Evolutionary conservation across 1,284 basidiomycete species (phyloP).

Genomic region (Moesziomyces globuligerus): DNA sequence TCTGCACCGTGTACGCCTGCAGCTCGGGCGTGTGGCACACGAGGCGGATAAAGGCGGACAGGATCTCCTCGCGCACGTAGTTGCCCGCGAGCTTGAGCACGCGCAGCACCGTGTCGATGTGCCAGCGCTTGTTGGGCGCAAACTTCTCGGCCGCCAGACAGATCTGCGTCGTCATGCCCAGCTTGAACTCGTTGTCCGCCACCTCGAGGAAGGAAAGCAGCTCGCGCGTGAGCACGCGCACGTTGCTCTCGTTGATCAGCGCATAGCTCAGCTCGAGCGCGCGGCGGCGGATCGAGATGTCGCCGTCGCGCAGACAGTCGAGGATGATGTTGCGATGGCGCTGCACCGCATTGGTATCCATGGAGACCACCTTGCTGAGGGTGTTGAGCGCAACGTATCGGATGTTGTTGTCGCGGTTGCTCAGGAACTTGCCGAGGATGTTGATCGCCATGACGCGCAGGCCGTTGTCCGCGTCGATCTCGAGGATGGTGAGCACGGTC

Average conservation of each 20-base stretch:
- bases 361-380: slow-evolving; percentile 95
- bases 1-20: slow-evolving; percentile 93
- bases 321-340: slow-evolving; percentile 97
- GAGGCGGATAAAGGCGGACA: slow-evolving; percentile 93
- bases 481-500: slow-evolving; percentile 95
- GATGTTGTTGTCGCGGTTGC: slow-evolving; percentile 98
- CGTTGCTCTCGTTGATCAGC: slow-evolving; percentile 94
- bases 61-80: slow-evolving; percentile 94
- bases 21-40: slow-evolving; percentile 97
- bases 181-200: slow-evolving; percentile 98
- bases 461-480: slow-evolving; percentile 96
- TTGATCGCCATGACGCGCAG: slow-evolving; percentile 99
- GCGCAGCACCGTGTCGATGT: slow-evolving; percentile 95
- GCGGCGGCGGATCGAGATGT: slow-evolving; percentile 96
- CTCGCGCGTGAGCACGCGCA: slow-evolving; percentile 90
- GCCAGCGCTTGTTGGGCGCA: slow-evolving; percentile 98
- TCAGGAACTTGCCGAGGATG: slow-evolving; percentile 96
- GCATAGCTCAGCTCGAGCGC: slow-evolving; percentile 98
- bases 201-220: slow-evolving; percentile 95
- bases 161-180: slow-evolving; percentile 96
- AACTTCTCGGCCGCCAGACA: slow-evolving; percentile 94
- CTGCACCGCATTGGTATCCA: slow-evolving; percentile 98
- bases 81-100: slow-evolving; percentile 97
- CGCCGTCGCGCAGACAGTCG: slow-evolving; percentile 96
- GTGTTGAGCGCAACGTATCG: slow-evolving; percentile 97